These are phyloP conservation scores for Parachaetomium inaequale DNA, from an alignment of 495 filamentous ascomycete species.

Conservation along the genomic window DNA sequence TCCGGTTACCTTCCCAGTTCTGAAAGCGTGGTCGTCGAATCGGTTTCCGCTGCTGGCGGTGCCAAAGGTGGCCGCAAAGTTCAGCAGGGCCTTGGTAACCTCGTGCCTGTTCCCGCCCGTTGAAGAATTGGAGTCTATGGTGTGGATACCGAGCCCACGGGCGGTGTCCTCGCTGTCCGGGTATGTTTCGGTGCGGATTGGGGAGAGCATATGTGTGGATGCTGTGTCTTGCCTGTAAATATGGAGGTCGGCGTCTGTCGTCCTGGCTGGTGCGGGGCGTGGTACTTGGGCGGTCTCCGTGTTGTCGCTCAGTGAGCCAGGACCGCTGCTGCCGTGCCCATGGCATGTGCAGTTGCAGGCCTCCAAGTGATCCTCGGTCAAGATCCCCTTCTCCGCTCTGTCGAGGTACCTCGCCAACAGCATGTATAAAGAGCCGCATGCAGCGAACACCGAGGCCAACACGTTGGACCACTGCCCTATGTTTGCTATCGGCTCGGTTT, in stretches of 20 bases:
- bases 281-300: not conserved
- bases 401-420: conserved; percentile 38
- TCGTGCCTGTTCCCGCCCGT: conserved; percentile 38
- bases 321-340: not conserved
- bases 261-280: conserved; percentile 4
- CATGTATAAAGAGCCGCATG: conserved; percentile 52
- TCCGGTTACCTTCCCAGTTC: conserved; percentile 37
- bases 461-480: conserved; percentile 59
- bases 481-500: conserved; percentile 54
- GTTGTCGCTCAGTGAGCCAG: not conserved
- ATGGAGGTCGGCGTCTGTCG: not conserved
- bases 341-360: conserved; percentile 31
- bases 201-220: not conserved
- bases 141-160: not conserved
- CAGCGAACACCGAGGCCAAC: conserved; percentile 51
- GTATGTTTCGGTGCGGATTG: not conserved
- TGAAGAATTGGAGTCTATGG: conserved; percentile 3
- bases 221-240: not conserved
- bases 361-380: conserved; percentile 1
- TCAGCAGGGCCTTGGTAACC: conserved; percentile 38
- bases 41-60: conserved; percentile 37
- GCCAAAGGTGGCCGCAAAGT: conserved; percentile 38
- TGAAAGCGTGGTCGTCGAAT: conserved; percentile 48
- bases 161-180: not conserved
- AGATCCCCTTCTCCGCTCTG: conserved; percentile 10